Evolutionary conservation across 495 filamentous ascomycete species (phyloP).

Genomic region (Ramalina intermedia): DNA sequence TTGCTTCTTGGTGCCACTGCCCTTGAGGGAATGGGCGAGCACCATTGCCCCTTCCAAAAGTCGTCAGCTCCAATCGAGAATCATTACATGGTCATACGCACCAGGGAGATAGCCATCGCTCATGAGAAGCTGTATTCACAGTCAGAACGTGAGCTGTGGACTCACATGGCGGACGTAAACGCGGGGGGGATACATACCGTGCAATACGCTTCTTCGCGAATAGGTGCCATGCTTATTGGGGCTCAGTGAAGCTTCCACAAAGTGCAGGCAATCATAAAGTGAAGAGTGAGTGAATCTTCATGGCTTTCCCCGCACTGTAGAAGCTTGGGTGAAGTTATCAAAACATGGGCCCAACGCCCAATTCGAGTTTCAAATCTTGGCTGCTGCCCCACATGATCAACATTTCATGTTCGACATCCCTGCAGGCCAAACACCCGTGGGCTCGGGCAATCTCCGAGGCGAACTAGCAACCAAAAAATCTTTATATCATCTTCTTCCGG

Average conservation of each 20-base stretch:
- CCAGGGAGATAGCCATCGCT: constrained; percentile 86
- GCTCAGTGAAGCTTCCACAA: no score
- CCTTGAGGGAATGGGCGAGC: constrained; percentile 84
- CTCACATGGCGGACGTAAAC: not conserved
- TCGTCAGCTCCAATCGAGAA: not conserved
- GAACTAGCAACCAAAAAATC: no score
- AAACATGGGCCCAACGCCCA: not conserved
- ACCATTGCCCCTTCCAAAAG: constrained; percentile 62
- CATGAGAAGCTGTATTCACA: constrained; percentile 55
- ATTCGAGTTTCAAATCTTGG: no score
- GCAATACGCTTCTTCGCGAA: constrained; percentile 12
- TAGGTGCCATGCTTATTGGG: constrained; percentile 8
- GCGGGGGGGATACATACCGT: constrained; percentile 6
- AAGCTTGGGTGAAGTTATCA: not conserved
- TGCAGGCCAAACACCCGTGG: not conserved
- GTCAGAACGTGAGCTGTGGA: constrained; percentile 4
- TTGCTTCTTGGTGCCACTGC: constrained; percentile 76
- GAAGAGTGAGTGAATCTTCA: no score
- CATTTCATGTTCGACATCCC: not conserved
- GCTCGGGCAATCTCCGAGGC: not conserved
- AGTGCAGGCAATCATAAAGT: no score
- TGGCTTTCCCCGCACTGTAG: not conserved
- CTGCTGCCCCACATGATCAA: no score
- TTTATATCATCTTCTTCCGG: no score
- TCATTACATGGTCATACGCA: constrained; percentile 19